These are phyloP conservation scores for Fonsecaea pedrosoi DNA, from an alignment of 2,329 filamentous ascomycete genomes.

Conservation along the genomic window DNA sequence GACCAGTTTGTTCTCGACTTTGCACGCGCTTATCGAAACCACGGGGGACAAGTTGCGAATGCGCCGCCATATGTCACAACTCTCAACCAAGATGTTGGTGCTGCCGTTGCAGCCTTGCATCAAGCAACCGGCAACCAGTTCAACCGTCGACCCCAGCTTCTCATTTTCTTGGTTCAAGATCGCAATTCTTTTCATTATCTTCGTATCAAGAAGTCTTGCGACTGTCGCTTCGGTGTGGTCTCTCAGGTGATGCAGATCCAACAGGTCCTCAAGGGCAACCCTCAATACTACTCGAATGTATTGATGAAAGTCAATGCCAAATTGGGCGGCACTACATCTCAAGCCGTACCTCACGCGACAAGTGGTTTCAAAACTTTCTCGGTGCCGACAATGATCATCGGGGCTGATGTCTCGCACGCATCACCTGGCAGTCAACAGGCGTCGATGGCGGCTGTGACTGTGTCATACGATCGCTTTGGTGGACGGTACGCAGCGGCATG, in stretches of 20 bases:
- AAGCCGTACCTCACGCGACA: slow-evolving; percentile 50
- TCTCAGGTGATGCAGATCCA: slow-evolving; percentile 79
- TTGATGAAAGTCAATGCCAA: slow-evolving; percentile 98
- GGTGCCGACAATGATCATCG: slow-evolving; percentile 79
- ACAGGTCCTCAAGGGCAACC: slow-evolving; percentile 72
- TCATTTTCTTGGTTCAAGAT: slow-evolving; percentile 78
- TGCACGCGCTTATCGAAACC: slow-evolving; percentile 63
- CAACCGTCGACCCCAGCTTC: slow-evolving; percentile 70
- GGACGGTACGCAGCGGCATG: slow-evolving; percentile 79
- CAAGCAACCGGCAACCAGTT: slow-evolving; percentile 61
- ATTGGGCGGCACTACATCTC: slow-evolving; percentile 79
- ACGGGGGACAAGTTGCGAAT: slow-evolving; percentile 65
- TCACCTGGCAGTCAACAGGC: slow-evolving; percentile 68
- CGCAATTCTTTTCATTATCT: slow-evolving; percentile 77
- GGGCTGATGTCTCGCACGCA: slow-evolving; percentile 87
- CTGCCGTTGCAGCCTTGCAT: slow-evolving; percentile 64
- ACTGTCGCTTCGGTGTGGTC: slow-evolving; percentile 82
- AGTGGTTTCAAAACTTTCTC: slow-evolving; percentile 44
- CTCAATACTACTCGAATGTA: slow-evolving; percentile 92
- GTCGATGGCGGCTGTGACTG: slow-evolving; percentile 87
- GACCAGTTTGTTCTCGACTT: slow-evolving; percentile 67
- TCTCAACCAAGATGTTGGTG: slow-evolving; percentile 54
- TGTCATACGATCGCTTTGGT: slow-evolving; percentile 74
- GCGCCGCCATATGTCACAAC: slow-evolving; percentile 55
- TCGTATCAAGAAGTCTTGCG: slow-evolving; percentile 85